Evolutionary conservation across 2,329 filamentous ascomycete species (phyloP).

Genomic region (Aspergillus ochraceus): DNA sequence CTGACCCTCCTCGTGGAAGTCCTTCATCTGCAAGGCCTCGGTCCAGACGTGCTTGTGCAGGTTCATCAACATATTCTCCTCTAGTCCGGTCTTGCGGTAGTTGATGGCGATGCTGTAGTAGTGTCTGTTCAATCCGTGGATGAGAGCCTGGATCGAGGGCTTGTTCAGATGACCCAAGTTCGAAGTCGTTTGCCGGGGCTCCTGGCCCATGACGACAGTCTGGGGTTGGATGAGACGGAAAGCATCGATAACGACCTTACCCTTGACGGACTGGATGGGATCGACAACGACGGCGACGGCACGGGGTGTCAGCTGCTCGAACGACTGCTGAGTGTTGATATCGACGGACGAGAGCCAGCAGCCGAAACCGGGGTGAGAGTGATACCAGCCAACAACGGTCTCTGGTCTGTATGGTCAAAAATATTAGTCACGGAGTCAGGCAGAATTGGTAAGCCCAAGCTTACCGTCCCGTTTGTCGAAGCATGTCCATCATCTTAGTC

Average conservation of each 20-base stretch:
- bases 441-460: conserved; percentile 25
- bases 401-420: conserved; percentile 65
- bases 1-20: conserved; percentile 81
- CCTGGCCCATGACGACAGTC: conserved; percentile 95
- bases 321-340: conserved; percentile 99
- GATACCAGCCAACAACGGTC: conserved; percentile 98
- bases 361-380: conserved; percentile 97
- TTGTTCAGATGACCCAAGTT: conserved; percentile 98
- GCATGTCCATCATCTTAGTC: conserved; percentile 99
- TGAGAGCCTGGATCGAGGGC: conserved; percentile 98
- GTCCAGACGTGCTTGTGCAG: conserved; percentile 99
- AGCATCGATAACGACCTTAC: conserved; percentile 98
- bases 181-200: conserved; percentile 94
- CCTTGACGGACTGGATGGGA: conserved; percentile 98
- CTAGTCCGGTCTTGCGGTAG: conserved; percentile 93
- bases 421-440: background rate
- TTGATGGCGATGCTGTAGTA: conserved; percentile 99
- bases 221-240: conserved; percentile 99
- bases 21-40: conserved; percentile 93
- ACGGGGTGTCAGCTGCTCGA: conserved; percentile 95
- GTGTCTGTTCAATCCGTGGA: conserved; percentile 95
- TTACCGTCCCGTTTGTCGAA: conserved; percentile 92
- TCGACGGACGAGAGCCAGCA: conserved; percentile 99
- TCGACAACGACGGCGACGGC: conserved; percentile 98
- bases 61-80: conserved; percentile 99